phyloP scores from a whole-genome alignment of 73 alveolate species.

The Symbiodinium pilosum region DNA sequence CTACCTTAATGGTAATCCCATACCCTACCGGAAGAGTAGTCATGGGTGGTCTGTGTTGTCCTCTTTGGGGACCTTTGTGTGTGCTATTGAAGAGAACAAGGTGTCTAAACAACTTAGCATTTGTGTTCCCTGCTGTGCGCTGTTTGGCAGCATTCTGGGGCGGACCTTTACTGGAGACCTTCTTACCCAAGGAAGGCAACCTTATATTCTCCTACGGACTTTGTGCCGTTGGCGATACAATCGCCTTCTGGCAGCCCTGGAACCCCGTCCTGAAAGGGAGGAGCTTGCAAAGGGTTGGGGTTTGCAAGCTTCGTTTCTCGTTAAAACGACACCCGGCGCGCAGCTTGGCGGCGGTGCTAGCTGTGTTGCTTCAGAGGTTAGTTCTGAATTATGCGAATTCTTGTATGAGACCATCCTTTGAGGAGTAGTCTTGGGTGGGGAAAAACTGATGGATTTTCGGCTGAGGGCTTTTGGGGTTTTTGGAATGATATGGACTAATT shows the following conservation, averaged over 20 bases:
- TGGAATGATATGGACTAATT: too few species aligned
- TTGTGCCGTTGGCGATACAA: neutral
- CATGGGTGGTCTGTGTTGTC: neutral
- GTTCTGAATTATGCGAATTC: too few species aligned
- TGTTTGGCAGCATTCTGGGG: constrained; percentile 45
- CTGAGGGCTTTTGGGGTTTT: too few species aligned
- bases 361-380: neutral
- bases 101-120: neutral
- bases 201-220: neutral
- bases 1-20: neutral
- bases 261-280: neutral
- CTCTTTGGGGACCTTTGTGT: neutral
- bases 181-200: constrained; percentile 5
- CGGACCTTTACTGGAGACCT: neutral
- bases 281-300: neutral
- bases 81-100: neutral
- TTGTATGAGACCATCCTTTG: too few species aligned
- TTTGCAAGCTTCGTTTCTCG: neutral
- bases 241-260: neutral
- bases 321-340: constrained; percentile 40
- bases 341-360: constrained; percentile 37
- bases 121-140: neutral
- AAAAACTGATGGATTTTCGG: too few species aligned
- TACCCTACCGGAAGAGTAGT: neutral
- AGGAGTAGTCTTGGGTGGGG: too few species aligned